A percentile compares a stretch with the other conserved stretches of the same genome.
Evolutionary conservation across 192 early-diverging fungal species (phyloP).

Genomic region (Globomyces pollinis-pini): DNA sequence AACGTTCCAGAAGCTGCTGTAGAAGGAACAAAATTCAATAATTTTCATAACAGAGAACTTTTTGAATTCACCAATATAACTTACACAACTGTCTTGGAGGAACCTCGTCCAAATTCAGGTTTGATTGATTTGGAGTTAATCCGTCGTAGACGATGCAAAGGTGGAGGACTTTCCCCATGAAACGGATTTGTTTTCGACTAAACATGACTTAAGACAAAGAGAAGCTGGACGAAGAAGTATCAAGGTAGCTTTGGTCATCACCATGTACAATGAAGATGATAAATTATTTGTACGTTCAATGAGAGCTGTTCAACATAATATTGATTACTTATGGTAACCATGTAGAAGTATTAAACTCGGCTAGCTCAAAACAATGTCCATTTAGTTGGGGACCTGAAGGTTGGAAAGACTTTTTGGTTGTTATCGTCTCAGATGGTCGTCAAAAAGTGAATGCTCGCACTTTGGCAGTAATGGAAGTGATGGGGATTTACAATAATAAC

Average conservation of each 20-base stretch:
- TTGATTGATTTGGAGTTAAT: too few species aligned
- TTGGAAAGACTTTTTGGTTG: constrained; percentile 67
- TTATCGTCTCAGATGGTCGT: constrained; percentile 71
- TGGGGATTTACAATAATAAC: constrained; percentile 41
- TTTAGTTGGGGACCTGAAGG: constrained; percentile 56
- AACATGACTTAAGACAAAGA: constrained; percentile 56
- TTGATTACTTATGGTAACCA: constrained; percentile 48
- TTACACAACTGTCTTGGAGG: too few species aligned
- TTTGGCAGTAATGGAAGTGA: constrained; percentile 57
- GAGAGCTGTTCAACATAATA: constrained; percentile 58
- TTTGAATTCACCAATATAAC: too few species aligned
- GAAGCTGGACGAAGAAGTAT: constrained; percentile 46
- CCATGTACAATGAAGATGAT: constrained; percentile 70
- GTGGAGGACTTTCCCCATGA: too few species aligned
- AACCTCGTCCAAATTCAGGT: too few species aligned
- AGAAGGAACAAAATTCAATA: too few species aligned
- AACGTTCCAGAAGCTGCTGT: too few species aligned
- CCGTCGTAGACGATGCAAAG: too few species aligned
- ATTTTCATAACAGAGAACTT: too few species aligned
- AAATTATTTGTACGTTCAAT: constrained; percentile 54
- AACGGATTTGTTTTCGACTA: constrained; percentile 51
- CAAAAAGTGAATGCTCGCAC: constrained; percentile 63
- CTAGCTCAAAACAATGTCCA: constrained; percentile 41
- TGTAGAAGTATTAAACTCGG: constrained; percentile 11
- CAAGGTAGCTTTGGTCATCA: constrained; percentile 64